Base-by-base conservation (phyloP, 139 green algal genomes). In the Tetradesmus lagerheimii region DNA sequence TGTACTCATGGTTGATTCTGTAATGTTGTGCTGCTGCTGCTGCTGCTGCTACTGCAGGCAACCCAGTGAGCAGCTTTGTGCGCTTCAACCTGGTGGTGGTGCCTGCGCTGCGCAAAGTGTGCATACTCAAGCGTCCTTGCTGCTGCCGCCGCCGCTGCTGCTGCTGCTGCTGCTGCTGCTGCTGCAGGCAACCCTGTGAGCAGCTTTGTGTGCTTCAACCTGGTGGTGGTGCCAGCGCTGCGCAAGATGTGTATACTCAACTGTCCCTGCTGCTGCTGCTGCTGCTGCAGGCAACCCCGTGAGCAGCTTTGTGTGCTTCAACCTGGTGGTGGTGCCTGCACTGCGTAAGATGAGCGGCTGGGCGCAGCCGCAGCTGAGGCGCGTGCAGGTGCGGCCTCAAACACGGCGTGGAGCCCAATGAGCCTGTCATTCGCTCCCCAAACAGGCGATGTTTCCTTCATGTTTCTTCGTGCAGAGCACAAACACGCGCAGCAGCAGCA, bases 191-290 rank as follows among this genome's bases (percentile, higher is more conserved):
- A 99, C 94, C 97, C 97, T 2, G 97, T 98, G 2, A 97, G 93
- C 93, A 94, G 90, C 77, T 97, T 98, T 76, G 98, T 99, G 18
- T 99, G 97, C 82, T 99, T 99, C 96, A 88, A 97, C 91, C 94
- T 99, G 23, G 93, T 98, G 20, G 97, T 97, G 6, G 88, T 97
- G 84, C 97, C 97, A 39, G 95, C 95, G 12, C 89, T 99, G 43
- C 15, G 77, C 11, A 8, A 12, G 25, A 12, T 78, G n/a, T 34
- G 14, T 57, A 12, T 57, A 18, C 11, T 57, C 45, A 18, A 57
- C 45, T 57, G 45, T 12, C 45, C 45, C 11, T 71, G 57, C 57
- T 71, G 57, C 57, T 71, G 57, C 57, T 71, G 57, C 57, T 71
- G 57, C 57, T 71, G 57, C 57, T 31, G 20, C 92, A 94, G 97